Evolutionary conservation across 2,329 filamentous ascomycete genomes (phyloP).

Genomic region (Teratosphaeria zuluensis): DNA sequence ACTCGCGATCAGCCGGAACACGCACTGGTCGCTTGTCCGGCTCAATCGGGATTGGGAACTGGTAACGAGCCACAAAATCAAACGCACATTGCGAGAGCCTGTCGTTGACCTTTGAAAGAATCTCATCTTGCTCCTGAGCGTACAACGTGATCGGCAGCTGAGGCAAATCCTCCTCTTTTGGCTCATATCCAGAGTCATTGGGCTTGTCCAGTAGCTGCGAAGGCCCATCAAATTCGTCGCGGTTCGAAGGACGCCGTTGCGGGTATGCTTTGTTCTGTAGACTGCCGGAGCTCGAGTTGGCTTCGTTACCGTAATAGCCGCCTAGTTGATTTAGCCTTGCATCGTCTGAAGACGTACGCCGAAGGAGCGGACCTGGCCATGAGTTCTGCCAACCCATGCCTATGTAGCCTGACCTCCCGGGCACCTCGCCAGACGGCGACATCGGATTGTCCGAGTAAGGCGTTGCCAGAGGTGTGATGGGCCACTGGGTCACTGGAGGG

Average conservation of each 20-base stretch:
- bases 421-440: constrained; percentile 14
- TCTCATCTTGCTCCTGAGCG: constrained; percentile 74
- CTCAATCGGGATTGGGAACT: constrained; percentile 78
- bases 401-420: constrained; percentile 15
- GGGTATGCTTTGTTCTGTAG: constrained; percentile 21
- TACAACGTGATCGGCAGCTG: constrained; percentile 74
- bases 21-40: constrained; percentile 72
- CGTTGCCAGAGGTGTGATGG: constrained; percentile 16
- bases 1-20: constrained; percentile 67
- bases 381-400: constrained; percentile 15
- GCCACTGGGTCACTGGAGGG: constrained; percentile 16
- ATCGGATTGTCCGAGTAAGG: constrained; percentile 17
- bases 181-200: constrained; percentile 58
- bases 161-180: constrained; percentile 71
- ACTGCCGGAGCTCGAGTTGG: constrained; percentile 12
- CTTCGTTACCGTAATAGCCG: constrained; percentile 16
- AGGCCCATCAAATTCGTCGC: constrained; percentile 83
- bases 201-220: constrained; percentile 72
- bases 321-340: constrained; percentile 13
- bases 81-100: constrained; percentile 76
- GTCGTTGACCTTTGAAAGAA: constrained; percentile 73
- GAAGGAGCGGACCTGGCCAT: constrained; percentile 17
- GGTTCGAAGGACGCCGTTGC: constrained; percentile 65
- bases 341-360: constrained; percentile 22
- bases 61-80: constrained; percentile 84